phyloP scores from a whole-genome alignment of 2,329 filamentous ascomycete genomes.

The Talaromyces pinophilus region DNA sequence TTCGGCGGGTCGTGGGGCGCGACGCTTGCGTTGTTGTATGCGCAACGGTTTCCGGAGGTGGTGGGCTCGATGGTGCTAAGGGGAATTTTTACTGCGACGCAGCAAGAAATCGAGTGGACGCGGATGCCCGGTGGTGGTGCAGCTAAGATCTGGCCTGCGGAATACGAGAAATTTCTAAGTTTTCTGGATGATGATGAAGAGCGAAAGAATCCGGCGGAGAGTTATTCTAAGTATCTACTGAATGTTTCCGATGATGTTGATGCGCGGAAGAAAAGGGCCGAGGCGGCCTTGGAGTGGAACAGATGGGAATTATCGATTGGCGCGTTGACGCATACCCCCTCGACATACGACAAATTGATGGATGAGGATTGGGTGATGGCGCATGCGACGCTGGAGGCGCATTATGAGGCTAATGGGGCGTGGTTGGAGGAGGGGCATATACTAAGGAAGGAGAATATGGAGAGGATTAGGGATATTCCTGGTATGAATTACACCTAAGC shows the following conservation, averaged over 20 bases:
- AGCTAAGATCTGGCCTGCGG: slow-evolving; percentile 4
- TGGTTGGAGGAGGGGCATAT: slow-evolving; percentile 49
- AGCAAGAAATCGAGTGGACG: slow-evolving; percentile 2
- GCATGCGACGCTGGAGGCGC: slow-evolving; percentile 47
- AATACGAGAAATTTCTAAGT: not conserved
- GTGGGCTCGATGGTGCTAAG: slow-evolving; percentile 46
- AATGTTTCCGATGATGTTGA: not conserved
- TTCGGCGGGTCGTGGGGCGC: slow-evolving; percentile 55
- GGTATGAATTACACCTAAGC: slow-evolving; percentile 22
- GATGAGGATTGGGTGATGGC: slow-evolving; percentile 36
- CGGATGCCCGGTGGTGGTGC: not conserved
- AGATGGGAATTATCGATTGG: slow-evolving; percentile 39
- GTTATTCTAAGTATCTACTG: slow-evolving; percentile 6
- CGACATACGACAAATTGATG: slow-evolving; percentile 30
- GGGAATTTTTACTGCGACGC: slow-evolving; percentile 41
- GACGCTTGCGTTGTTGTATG: slow-evolving; percentile 48
- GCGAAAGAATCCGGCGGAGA: not conserved
- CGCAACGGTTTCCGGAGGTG: slow-evolving; percentile 44
- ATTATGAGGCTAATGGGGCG: slow-evolving; percentile 47
- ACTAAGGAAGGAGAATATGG: slow-evolving; percentile 35
- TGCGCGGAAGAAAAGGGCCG: slow-evolving; percentile 23
- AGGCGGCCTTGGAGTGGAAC: slow-evolving; percentile 41
- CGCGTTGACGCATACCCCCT: slow-evolving; percentile 28
- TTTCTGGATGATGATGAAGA: not conserved
- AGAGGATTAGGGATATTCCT: slow-evolving; percentile 41